Conservation (phyloP, 495 filamentous ascomycete genomes). For the Hypoxylon trugodes region DNA sequence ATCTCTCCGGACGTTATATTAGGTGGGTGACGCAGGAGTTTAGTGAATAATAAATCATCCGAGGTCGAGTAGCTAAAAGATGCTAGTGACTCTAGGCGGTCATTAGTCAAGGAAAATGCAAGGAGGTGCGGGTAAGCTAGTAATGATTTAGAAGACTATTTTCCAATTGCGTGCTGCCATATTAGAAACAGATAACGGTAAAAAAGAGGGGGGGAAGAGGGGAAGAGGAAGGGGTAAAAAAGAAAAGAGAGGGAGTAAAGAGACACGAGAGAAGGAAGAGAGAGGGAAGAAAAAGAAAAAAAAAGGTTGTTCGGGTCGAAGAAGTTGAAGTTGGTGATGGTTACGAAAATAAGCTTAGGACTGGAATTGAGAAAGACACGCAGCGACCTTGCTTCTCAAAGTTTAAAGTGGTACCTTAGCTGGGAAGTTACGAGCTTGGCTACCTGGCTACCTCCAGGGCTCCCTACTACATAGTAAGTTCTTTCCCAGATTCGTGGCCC, state of each 20-base stretch:
- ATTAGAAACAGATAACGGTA: not conserved
- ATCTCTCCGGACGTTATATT: not conserved
- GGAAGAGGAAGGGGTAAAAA: slow-evolving; percentile 5
- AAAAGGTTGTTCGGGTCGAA: not conserved
- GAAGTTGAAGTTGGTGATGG: slow-evolving; percentile 29
- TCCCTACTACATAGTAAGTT: no score
- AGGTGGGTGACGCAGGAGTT: slow-evolving; percentile 5
- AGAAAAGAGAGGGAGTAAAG: not conserved
- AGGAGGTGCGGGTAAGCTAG: slow-evolving; percentile 32
- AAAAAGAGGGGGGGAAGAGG: not conserved
- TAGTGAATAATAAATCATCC: slow-evolving; percentile 11
- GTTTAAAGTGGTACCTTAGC: slow-evolving; percentile 27
- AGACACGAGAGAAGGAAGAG: not conserved
- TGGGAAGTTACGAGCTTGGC: slow-evolving; percentile 25
- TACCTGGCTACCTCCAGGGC: slow-evolving; percentile 4
- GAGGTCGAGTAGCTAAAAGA: slow-evolving; percentile 17
- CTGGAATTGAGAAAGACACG: slow-evolving; percentile 24
- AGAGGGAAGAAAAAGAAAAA: not conserved
- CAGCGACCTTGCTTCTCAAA: slow-evolving; percentile 28
- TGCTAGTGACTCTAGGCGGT: slow-evolving; percentile 21
- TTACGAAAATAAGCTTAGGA: slow-evolving; percentile 33
- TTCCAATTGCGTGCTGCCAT: slow-evolving; percentile 14
- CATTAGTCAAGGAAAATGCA: slow-evolving; percentile 17
- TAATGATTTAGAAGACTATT: slow-evolving; percentile 11
- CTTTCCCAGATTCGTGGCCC: slow-evolving; percentile 34